Base-by-base conservation (phyloP, 345 rosid species). In the Lagerstroemia speciosa region DNA sequence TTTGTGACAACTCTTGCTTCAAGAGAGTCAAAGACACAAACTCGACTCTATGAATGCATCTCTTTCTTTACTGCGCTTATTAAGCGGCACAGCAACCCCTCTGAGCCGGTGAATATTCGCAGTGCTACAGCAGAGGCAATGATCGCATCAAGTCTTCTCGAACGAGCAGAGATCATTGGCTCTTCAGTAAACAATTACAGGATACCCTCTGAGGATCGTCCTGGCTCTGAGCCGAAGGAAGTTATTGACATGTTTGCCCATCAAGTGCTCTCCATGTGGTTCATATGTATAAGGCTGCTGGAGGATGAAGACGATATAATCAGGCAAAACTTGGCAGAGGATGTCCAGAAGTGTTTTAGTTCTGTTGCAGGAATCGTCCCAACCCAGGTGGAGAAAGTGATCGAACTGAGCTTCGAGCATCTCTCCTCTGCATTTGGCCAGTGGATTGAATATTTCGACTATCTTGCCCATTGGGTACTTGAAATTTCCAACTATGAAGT, bases 231-330 rank as follows among this genome's bases (percentile, higher is more conserved):
- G n/a, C 71, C 74, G 34, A 79, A 80, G 70, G 83, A 78, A 62
- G 74, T 80, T 66, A 72, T 67, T 65, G 77, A 72, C 65, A 68
- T 63, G 69, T 88, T 81, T 76, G 94, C 89, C 14, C 73, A 53
- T 78, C 89, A 81, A 67, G 74, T 85, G 27, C 82, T 93, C 63
- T 85, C 79, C 68, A 78, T 78, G 73, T 93, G 99, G 96, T 85
- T 91, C 73, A 72, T 81, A 19, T 87, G 96, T 77, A 81, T 93
- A 80, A 84, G 79, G 75, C 79, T 93, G 72, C 77, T 93, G 65
- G 99, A 93, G 83, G 99, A 93, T 53, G 99, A 93, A 84, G 99
- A 93, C 70, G 93, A 91, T 74, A 81, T 70, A 76, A 83, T 93
- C 70, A 82, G 98, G 73, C 82, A 86, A 73, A 77, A 71, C 74